These are phyloP conservation scores for Hymenotorrendiella dingleyae DNA, from an alignment of 2,329 filamentous ascomycete genomes.

Conservation along the genomic window DNA sequence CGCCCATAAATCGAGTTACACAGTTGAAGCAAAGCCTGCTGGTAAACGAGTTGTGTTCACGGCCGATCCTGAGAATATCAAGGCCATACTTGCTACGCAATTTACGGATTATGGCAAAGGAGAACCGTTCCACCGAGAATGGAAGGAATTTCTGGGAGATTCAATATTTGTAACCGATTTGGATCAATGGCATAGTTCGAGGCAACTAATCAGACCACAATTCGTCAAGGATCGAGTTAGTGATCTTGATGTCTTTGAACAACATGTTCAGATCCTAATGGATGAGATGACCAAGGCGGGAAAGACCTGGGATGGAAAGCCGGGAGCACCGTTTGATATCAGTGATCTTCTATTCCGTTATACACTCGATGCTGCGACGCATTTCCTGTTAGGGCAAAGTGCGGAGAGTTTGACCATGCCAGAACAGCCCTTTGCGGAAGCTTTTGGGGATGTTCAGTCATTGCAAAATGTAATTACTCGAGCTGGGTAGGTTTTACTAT, in stretches of 20 bases:
- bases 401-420: conserved; percentile 54
- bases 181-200: conserved; percentile 68
- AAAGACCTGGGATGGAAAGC: conserved; percentile 39
- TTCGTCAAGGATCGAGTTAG: conserved; percentile 81
- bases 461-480: conserved; percentile 64
- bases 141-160: conserved; percentile 69
- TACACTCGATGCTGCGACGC: conserved; percentile 78
- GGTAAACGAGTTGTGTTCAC: conserved; percentile 53
- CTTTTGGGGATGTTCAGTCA: conserved; percentile 74
- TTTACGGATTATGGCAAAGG: conserved; percentile 85
- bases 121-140: conserved; percentile 65
- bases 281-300: conserved; percentile 56
- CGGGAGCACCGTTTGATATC: conserved; percentile 61
- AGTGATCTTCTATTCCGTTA: conserved; percentile 77
- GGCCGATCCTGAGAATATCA: conserved; percentile 82
- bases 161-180: conserved; percentile 79
- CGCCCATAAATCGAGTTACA: conserved; percentile 39
- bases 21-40: conserved; percentile 45
- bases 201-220: conserved; percentile 79
- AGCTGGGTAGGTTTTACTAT: conserved; percentile 43
- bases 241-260: conserved; percentile 76
- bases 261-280: conserved; percentile 70
- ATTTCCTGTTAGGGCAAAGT: conserved; percentile 76
- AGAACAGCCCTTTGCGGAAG: conserved; percentile 66
- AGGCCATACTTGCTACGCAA: conserved; percentile 81